phyloP scores from a whole-genome alignment of 1,139 yeast genomes.

The Candida buenavistaensis region DNA sequence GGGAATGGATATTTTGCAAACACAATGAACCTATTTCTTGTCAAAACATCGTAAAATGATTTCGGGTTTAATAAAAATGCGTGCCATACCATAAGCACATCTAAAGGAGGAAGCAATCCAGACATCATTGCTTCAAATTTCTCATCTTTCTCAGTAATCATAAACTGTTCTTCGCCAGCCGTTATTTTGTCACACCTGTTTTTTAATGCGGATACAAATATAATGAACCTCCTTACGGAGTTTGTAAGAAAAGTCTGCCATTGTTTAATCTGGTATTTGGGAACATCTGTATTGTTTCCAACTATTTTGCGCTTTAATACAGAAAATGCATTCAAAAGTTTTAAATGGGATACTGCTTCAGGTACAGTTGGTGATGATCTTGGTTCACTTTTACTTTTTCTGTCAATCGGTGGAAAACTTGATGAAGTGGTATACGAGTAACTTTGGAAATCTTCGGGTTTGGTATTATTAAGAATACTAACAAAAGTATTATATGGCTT shows the following conservation, averaged over 20 bases:
- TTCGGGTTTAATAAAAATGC: slow-evolving; percentile 18
- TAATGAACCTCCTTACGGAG: slow-evolving; percentile 30
- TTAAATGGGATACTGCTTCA: slow-evolving; percentile 26
- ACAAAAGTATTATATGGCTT: too few relatives aligned
- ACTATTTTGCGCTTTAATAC: slow-evolving; percentile 21
- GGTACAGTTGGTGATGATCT: slow-evolving; percentile 1
- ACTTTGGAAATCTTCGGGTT: too few relatives aligned
- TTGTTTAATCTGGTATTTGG: slow-evolving; percentile 17
- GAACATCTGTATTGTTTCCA: slow-evolving; percentile 7
- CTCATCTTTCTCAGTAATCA: too few relatives aligned
- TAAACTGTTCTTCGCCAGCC: too few relatives aligned
- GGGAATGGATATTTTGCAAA: slow-evolving; percentile 29
- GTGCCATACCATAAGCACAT: slow-evolving; percentile 43
- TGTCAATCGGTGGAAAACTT: too few relatives aligned
- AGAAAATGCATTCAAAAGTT: slow-evolving; percentile 28
- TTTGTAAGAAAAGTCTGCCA: slow-evolving; percentile 32
- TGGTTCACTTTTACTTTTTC: background rate
- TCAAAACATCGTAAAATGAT: slow-evolving; percentile 27
- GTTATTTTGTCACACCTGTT: too few relatives aligned
- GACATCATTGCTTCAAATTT: background rate
- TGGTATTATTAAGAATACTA: too few relatives aligned
- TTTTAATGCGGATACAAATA: slow-evolving; percentile 24
- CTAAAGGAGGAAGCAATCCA: slow-evolving; percentile 28
- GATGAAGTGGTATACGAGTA: too few relatives aligned
- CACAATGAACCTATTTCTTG: slow-evolving; percentile 21